phyloP scores from a whole-genome alignment of 768 basidiomycete genomes.

The Melanogaster broomeanus region DNA sequence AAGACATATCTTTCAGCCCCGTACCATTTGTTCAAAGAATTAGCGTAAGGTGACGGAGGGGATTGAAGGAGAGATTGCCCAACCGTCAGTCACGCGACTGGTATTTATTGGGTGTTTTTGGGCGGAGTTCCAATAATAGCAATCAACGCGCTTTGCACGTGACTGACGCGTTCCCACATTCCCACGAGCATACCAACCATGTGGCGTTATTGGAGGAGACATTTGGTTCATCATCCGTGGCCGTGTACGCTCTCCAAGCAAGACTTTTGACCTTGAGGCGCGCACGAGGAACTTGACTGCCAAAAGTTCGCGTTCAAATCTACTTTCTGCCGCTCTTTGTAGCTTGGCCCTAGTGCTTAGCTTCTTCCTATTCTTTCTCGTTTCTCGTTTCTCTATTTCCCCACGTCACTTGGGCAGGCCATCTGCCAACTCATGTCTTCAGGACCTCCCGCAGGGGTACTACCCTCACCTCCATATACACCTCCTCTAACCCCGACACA shows the following conservation, averaged over 20 bases:
- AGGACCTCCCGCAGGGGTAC: slow-evolving; percentile 36
- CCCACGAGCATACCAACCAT: slow-evolving; percentile 23
- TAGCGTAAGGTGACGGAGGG: slow-evolving; percentile 22
- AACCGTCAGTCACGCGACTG: slow-evolving; percentile 20
- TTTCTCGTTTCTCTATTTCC: slow-evolving; percentile 2
- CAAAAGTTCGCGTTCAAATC: slow-evolving; percentile 21
- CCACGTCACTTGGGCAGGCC: slow-evolving; percentile 25
- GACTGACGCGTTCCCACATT: slow-evolving; percentile 27
- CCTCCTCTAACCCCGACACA: slow-evolving; percentile 61
- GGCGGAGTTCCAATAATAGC: slow-evolving; percentile 32
- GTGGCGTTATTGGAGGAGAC: slow-evolving; percentile 13
- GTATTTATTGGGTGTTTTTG: slow-evolving; percentile 31
- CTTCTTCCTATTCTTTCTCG: slow-evolving; percentile 1
- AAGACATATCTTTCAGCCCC: not conserved
- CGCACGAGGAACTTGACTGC: slow-evolving; percentile 28
- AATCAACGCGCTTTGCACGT: slow-evolving; percentile 38
- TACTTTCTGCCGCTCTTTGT: slow-evolving; percentile 10
- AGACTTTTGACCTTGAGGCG: slow-evolving; percentile 26
- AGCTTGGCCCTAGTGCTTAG: slow-evolving; percentile 13
- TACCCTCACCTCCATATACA: slow-evolving; percentile 33
- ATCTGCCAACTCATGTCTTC: slow-evolving; percentile 34
- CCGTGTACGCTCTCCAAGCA: too few species aligned
- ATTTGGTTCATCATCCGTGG: slow-evolving; percentile 18
- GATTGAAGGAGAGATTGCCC: slow-evolving; percentile 6
- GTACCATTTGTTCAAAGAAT: slow-evolving; percentile 34